Conservation (phyloP, 1,139 yeast genomes). For the Casaregolazyma suthepensis region DNA sequence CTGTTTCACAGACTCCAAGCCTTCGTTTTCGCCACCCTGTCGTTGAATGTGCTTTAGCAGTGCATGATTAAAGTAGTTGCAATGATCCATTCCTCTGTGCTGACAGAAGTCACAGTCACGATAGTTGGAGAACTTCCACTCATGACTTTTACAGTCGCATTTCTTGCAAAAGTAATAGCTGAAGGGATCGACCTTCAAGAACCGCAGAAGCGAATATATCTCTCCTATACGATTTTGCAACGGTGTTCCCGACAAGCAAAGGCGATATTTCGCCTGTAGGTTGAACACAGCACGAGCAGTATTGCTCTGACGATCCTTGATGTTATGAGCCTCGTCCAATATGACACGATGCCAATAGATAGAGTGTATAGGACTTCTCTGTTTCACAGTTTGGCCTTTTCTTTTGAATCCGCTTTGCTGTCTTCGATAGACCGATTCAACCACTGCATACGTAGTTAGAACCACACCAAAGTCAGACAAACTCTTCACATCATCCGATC, state of each 20-base stretch:
- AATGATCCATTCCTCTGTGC: slow-evolving; percentile 90
- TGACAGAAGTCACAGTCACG: slow-evolving; percentile 82
- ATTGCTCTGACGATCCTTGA: slow-evolving; percentile 88
- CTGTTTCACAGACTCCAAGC: slow-evolving; percentile 67
- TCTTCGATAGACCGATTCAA: slow-evolving; percentile 81
- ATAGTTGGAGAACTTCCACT: slow-evolving; percentile 80
- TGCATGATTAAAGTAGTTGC: slow-evolving; percentile 91
- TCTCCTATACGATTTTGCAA: slow-evolving; percentile 95
- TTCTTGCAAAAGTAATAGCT: slow-evolving; percentile 85
- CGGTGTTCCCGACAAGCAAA: slow-evolving; percentile 96
- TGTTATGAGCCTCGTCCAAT: slow-evolving; percentile 94
- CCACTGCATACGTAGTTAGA: slow-evolving; percentile 83
- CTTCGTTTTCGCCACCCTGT: slow-evolving; percentile 74
- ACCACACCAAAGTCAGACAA: slow-evolving; percentile 69
- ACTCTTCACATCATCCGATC: slow-evolving; percentile 51
- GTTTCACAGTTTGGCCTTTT: slow-evolving; percentile 63
- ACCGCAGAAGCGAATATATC: slow-evolving; percentile 82
- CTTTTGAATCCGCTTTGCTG: slow-evolving; percentile 78
- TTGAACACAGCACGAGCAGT: slow-evolving; percentile 88
- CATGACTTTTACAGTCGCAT: slow-evolving; percentile 74
- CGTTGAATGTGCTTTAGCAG: slow-evolving; percentile 88
- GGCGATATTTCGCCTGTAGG: slow-evolving; percentile 62
- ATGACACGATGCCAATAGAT: slow-evolving; percentile 80
- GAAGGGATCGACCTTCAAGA: slow-evolving; percentile 77
- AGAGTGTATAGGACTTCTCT: slow-evolving; percentile 68